Conservation (phyloP, 1,284 basidiomycete genomes). For the Rhodotorula sp. region DNA sequence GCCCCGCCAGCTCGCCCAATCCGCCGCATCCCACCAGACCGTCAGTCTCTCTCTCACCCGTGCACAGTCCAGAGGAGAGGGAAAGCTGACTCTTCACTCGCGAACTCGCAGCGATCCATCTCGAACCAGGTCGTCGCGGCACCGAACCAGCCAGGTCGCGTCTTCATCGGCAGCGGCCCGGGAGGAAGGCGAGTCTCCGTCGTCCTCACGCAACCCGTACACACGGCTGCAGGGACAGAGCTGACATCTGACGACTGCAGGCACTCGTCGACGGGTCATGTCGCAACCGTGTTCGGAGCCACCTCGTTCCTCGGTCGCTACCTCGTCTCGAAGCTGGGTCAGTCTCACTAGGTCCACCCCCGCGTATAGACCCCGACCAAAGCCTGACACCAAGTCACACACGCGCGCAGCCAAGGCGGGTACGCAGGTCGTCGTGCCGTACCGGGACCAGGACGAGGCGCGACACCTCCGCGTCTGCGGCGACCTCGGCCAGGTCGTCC, state of each 20-base stretch:
- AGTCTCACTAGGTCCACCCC: constrained; percentile 46
- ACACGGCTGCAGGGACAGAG: not conserved
- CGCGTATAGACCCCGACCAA: not conserved
- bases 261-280: constrained; percentile 81
- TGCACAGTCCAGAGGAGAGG: not conserved
- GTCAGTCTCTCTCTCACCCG: not conserved
- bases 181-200: constrained; percentile 33
- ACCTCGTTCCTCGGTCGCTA: constrained; percentile 96
- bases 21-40: constrained; percentile 10
- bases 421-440: constrained; percentile 91
- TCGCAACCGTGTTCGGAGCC: constrained; percentile 94
- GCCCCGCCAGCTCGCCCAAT: constrained; percentile 18
- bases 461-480: constrained; percentile 89
- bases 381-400: not conserved
- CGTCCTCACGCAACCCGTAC: not conserved
- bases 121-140: constrained; percentile 20
- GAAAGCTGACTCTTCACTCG: not conserved
- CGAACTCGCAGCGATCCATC: constrained; percentile 4
- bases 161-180: constrained; percentile 30
- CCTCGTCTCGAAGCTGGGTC: constrained; percentile 86
- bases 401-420: constrained; percentile 71
- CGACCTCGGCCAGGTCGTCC: constrained; percentile 93
- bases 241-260: constrained; percentile 46
- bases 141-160: constrained; percentile 29
- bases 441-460: constrained; percentile 93